These are phyloP conservation scores for Alternaria sp. DNA, from an alignment of 2,329 filamentous ascomycete species.

Conservation along the genomic window DNA sequence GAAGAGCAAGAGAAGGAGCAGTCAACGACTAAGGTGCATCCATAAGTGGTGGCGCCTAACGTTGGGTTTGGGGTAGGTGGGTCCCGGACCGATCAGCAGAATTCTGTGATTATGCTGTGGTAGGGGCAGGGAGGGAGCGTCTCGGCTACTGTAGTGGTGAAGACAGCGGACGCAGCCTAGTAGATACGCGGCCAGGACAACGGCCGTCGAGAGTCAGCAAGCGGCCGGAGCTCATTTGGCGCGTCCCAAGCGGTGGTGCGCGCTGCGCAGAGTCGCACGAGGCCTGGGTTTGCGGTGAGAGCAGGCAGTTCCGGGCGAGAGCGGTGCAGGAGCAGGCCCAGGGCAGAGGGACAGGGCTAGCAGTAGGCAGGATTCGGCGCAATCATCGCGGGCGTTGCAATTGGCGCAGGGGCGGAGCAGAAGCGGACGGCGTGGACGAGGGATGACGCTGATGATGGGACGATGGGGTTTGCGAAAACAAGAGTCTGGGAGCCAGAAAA, in stretches of 20 bases:
- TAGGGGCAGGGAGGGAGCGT: slow-evolving; percentile 21
- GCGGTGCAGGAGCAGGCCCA: slow-evolving; percentile 20
- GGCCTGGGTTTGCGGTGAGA: slow-evolving; percentile 17
- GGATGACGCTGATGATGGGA: slow-evolving; percentile 4
- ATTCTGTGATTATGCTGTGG: slow-evolving; percentile 33
- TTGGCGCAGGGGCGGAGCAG: slow-evolving; percentile 4
- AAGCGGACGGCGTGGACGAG: neutral
- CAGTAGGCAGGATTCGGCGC: slow-evolving; percentile 24
- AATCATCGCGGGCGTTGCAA: slow-evolving; percentile 26
- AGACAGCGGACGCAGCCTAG: slow-evolving; percentile 25
- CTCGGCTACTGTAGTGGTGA: slow-evolving; percentile 26
- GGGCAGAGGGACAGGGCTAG: slow-evolving; percentile 22
- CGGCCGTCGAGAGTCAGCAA: slow-evolving; percentile 35
- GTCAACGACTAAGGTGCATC: slow-evolving; percentile 32
- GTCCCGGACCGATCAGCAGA: slow-evolving; percentile 31
- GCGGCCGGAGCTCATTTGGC: slow-evolving; percentile 38
- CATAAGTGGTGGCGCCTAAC: slow-evolving; percentile 34
- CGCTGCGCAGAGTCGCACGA: slow-evolving; percentile 16
- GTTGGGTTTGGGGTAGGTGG: slow-evolving; percentile 32
- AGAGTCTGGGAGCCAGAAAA: slow-evolving; percentile 15
- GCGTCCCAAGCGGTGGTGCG: slow-evolving; percentile 26
- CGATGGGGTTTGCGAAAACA: slow-evolving; percentile 9
- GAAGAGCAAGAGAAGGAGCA: slow-evolving; percentile 42
- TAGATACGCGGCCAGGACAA: slow-evolving; percentile 34
- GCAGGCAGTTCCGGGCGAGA: slow-evolving; percentile 10